phyloP scores from a whole-genome alignment of 2,329 filamentous ascomycete genomes.

The Pseudogymnoascus verrucosus region DNA sequence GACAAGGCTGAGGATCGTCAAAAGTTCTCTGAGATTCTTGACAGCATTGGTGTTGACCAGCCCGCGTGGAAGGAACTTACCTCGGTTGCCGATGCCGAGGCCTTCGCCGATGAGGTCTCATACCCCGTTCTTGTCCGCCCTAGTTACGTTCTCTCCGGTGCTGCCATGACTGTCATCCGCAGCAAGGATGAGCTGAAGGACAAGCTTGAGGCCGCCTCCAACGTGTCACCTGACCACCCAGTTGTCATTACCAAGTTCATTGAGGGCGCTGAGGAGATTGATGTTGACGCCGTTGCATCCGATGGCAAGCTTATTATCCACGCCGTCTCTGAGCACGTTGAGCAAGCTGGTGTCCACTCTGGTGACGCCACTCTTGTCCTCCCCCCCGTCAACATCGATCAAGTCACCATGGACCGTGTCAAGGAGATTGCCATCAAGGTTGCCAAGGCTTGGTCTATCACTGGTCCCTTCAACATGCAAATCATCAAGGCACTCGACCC shows the following conservation, averaged over 20 bases:
- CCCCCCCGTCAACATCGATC: slow-evolving; percentile 73
- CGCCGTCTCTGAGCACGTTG: slow-evolving; percentile 90
- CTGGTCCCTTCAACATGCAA: slow-evolving; percentile 99
- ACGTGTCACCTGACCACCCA: slow-evolving; percentile 90
- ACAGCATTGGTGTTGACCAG: slow-evolving; percentile 94
- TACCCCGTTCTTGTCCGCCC: slow-evolving; percentile 95
- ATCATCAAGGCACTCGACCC: slow-evolving; percentile 87
- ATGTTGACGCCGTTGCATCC: slow-evolving; percentile 87
- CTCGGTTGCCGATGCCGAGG: slow-evolving; percentile 77
- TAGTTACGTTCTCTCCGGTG: slow-evolving; percentile 91
- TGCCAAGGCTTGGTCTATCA: slow-evolving; percentile 93
- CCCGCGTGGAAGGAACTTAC: slow-evolving; percentile 97
- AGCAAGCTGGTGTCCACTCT: slow-evolving; percentile 96
- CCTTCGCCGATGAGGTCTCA: slow-evolving; percentile 74
- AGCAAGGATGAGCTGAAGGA: slow-evolving; percentile 84
- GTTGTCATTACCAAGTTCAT: slow-evolving; percentile 99
- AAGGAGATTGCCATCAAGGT: slow-evolving; percentile 97
- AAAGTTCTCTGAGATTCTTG: slow-evolving; percentile 95
- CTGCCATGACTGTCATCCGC: slow-evolving; percentile 95
- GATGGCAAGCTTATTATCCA: slow-evolving; percentile 82
- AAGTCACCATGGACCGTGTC: slow-evolving; percentile 70
- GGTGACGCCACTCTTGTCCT: slow-evolving; percentile 93
- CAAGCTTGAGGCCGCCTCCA: slow-evolving; percentile 83
- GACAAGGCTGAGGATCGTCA: slow-evolving; percentile 97
- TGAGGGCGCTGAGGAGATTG: slow-evolving; percentile 91